Percentiles rank a stretch among this genome's conserved stretches.
phyloP scores from a whole-genome alignment of 441 rosid genomes.

The Pelargonium citronellum region DNA sequence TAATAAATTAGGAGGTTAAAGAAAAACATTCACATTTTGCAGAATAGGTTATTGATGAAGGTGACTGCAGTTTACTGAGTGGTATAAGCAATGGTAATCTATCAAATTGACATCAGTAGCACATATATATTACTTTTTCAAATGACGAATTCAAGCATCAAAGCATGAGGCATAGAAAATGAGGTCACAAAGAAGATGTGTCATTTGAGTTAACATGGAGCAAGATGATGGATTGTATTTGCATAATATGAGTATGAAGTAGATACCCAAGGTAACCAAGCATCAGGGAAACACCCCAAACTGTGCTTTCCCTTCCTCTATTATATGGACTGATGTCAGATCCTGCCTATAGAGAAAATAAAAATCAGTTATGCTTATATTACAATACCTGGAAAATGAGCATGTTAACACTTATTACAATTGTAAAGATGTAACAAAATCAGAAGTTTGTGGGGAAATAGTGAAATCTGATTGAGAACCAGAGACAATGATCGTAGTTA shows the following conservation, averaged over 20 bases:
- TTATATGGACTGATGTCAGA: slow-evolving; percentile 71
- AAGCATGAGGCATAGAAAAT: background rate
- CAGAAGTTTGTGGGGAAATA: background rate
- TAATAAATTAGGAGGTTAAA: background rate
- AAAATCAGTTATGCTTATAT: slow-evolving; percentile 9
- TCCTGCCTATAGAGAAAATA: slow-evolving; percentile 52
- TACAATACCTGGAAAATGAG: background rate
- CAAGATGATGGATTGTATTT: background rate
- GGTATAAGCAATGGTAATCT: no score
- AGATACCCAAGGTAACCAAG: slow-evolving; percentile 88
- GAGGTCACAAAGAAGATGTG: background rate
- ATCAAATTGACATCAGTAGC: background rate
- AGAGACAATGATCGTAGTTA: slow-evolving; percentile 9
- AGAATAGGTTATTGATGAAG: no score
- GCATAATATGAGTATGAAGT: slow-evolving; percentile 17
- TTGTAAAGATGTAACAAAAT: background rate
- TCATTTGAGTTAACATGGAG: background rate
- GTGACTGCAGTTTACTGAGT: no score
- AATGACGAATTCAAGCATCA: slow-evolving; percentile 4
- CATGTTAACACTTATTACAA: background rate
- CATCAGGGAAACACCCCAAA: slow-evolving; percentile 90
- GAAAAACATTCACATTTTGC: background rate
- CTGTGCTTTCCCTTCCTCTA: slow-evolving; percentile 89
- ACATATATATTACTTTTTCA: background rate
- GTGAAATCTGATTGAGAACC: slow-evolving; percentile 11